phyloP scores from a whole-genome alignment of 306 rosid genomes.

The Vigna reflexopilosa region DNA sequence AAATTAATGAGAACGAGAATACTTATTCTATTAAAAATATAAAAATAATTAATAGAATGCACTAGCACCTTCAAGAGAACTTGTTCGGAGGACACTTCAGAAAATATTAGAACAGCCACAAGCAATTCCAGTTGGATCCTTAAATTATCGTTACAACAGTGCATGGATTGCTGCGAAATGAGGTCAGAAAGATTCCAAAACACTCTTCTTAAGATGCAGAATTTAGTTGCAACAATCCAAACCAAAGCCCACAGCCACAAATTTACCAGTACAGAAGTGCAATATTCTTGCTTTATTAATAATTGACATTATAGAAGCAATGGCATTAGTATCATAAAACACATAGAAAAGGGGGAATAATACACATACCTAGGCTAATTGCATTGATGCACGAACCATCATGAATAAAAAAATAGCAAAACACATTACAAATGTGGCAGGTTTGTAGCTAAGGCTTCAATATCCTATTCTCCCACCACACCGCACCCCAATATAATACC shows the following conservation, averaged over 20 bases:
- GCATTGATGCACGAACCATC: background rate
- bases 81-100: background rate
- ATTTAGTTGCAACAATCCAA: background rate
- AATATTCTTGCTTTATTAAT: background rate
- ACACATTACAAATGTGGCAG: background rate
- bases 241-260: background rate
- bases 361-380: background rate
- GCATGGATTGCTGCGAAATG: background rate
- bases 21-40: background rate
- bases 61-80: background rate
- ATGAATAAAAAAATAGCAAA: slow-evolving; percentile 4
- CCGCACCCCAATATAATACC: background rate
- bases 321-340: background rate
- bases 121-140: slow-evolving; percentile 35
- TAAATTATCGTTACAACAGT: slow-evolving; percentile 29
- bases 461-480: slow-evolving; percentile 5
- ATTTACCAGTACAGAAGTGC: background rate
- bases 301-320: background rate
- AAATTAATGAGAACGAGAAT: background rate
- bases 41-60: background rate
- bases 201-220: background rate
- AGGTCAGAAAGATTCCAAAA: slow-evolving; percentile 14
- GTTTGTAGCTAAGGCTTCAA: background rate
- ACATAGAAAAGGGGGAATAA: slow-evolving; percentile 1
- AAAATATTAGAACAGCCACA: slow-evolving; percentile 3